phyloP scores from a whole-genome alignment of 306 rosid genomes.

The Phaseolus lunatus region DNA sequence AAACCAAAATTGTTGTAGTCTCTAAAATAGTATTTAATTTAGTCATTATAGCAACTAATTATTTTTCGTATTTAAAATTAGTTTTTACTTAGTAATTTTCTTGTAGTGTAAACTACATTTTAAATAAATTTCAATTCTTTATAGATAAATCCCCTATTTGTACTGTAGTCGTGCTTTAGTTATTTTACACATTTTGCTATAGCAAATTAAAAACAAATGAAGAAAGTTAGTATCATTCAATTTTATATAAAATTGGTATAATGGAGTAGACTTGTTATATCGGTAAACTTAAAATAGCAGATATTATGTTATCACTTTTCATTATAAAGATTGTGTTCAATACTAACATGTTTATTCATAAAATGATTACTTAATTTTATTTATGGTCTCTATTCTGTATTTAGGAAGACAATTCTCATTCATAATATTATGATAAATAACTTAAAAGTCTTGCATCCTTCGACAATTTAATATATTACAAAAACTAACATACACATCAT shows the following conservation, averaged over 20 bases:
- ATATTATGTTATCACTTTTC: neutral
- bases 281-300: slow-evolving; percentile 1
- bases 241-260: slow-evolving; percentile 1
- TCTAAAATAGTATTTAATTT: too few species aligned
- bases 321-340: slow-evolving; percentile 3
- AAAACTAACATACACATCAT: slow-evolving; percentile 3
- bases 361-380: slow-evolving; percentile 24
- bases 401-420: neutral
- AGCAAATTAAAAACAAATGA: slow-evolving; percentile 15
- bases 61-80: too few species aligned
- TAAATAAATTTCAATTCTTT: neutral
- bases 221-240: slow-evolving; percentile 20
- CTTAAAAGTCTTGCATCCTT: neutral
- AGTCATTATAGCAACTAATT: too few species aligned
- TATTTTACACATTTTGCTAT: slow-evolving; percentile 4
- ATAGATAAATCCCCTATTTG: slow-evolving; percentile 10
- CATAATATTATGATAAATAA: neutral
- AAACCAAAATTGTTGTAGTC: too few species aligned
- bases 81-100: too few species aligned
- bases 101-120: slow-evolving; percentile 21
- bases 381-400: neutral
- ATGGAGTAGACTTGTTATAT: slow-evolving; percentile 2
- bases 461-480: neutral
- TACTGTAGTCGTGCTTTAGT: slow-evolving; percentile 9
- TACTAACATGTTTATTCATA: neutral